Conservation (phyloP, 2,329 filamentous ascomycete genomes). For the Orbilia brochopaga region DNA sequence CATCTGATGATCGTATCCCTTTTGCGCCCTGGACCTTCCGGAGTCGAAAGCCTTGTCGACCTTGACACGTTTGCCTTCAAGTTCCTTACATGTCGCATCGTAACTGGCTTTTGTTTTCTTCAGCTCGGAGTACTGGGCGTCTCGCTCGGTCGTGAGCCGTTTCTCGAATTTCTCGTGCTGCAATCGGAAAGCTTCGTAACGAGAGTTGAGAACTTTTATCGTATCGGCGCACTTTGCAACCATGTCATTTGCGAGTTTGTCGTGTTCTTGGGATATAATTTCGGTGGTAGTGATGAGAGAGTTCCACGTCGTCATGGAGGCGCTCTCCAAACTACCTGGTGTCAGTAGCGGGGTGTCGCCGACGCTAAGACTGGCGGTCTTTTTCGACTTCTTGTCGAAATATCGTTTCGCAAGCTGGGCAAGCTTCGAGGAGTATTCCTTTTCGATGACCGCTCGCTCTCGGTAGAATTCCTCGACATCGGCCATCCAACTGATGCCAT, state of each 20-base stretch:
- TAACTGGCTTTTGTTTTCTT: conserved; percentile 93
- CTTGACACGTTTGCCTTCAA: conserved; percentile 94
- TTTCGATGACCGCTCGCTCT: conserved; percentile 90
- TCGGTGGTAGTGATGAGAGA: conserved; percentile 92
- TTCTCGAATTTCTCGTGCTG: conserved; percentile 85
- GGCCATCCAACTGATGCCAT: conserved; percentile 92
- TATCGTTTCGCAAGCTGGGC: conserved; percentile 90
- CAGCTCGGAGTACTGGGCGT: conserved; percentile 80
- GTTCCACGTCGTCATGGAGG: conserved; percentile 95
- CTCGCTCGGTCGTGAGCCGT: conserved; percentile 88
- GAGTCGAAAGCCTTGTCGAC: conserved; percentile 86
- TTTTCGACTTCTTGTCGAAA: conserved; percentile 94
- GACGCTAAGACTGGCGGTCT: conserved; percentile 84
- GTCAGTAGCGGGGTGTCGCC: conserved; percentile 92
- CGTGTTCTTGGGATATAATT: conserved; percentile 84
- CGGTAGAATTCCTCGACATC: conserved; percentile 98
- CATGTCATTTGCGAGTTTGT: conserved; percentile 79
- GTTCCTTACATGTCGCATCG: conserved; percentile 88
- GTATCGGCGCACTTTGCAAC: conserved; percentile 83
- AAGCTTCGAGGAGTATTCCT: conserved; percentile 92
- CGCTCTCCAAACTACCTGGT: conserved; percentile 92
- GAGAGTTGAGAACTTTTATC: conserved; percentile 72
- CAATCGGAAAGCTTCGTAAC: conserved; percentile 92
- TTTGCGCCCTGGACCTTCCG: conserved; percentile 73
- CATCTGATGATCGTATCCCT: conserved; percentile 88